These are phyloP conservation scores for Termitomyces sp. DNA, from an alignment of 768 basidiomycete species.

Conservation along the genomic window DNA sequence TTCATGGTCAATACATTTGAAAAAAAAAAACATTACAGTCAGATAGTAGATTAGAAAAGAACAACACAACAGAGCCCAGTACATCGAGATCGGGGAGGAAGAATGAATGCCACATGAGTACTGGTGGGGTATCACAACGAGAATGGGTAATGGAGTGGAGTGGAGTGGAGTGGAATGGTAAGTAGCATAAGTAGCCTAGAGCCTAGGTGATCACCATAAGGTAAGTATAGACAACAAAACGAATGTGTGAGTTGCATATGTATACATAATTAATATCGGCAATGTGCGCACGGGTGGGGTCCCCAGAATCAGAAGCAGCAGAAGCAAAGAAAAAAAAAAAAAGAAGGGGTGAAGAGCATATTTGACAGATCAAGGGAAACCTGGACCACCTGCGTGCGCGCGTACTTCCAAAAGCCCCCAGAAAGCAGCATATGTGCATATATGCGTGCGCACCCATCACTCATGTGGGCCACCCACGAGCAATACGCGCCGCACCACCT, in stretches of 20 bases:
- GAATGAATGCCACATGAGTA: constrained; percentile 4
- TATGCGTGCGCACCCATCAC: not conserved
- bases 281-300: not conserved
- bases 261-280: not conserved
- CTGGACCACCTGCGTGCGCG: not conserved
- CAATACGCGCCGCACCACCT: constrained; percentile 71
- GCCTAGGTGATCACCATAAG: constrained; percentile 6
- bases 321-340: not conserved
- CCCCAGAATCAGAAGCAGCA: not conserved
- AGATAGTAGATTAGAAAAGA: constrained; percentile 9
- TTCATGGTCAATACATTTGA: constrained; percentile 25
- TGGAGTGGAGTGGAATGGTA: constrained; percentile 6
- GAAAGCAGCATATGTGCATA: not conserved
- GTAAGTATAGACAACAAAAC: constrained; percentile 10
- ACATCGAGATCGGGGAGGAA: not conserved
- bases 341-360: constrained; percentile 4
- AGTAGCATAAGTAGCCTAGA: constrained; percentile 2
- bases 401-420: not conserved
- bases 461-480: constrained; percentile 76
- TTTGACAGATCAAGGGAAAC: not conserved
- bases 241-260: constrained; percentile 10
- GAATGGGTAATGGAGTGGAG: not conserved
- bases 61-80: not conserved
- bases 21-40: constrained; percentile 17
- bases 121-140: not conserved